Evolutionary conservation across 2,329 filamentous ascomycete species (phyloP), one percentile per base, ranked within the genome.

Genomic region (Fusarium compactum): DNA sequence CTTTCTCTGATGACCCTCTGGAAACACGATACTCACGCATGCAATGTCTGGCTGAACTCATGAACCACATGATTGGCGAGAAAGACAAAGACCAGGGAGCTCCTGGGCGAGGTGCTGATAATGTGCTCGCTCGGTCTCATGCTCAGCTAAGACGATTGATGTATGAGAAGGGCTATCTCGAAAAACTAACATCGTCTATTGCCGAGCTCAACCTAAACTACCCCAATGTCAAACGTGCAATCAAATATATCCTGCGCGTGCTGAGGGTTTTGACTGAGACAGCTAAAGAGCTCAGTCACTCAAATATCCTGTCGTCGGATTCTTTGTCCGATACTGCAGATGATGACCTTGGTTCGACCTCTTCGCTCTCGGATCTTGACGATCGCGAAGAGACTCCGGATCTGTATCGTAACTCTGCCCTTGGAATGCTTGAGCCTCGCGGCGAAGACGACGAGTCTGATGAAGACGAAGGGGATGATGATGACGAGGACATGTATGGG

Each of bases 111-210:
- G 65, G 79, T 74, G 69, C 82, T 57, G 76, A 85, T 71, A 77
- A 78, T 50, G 69, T 79, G 55, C 76, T 83, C 46, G 77, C 79
- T 25, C 83, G 85, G 45, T 95, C 94, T 10, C 92, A 95, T 69
- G 90, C 92, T 74, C 94, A 97, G 76, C 87, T 99, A 72, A 91
- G 93, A 34, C 93, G 94, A 72, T 90, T 98, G 65, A 99, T 99
- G 96, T 98, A 97, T 75, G 96, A 99, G 82, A 99, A 98, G 83
- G 94, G 97, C 59, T 97, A 96, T 78, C 91, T 98, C 66, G 89
- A 92, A 25, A 92, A 95, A 50, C 83, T 99, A 63, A 98, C 96
- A 3, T 89, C 91, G 15, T 97, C 97, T 2, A 95, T 99, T 74
- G 94, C 96, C 20, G 97, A 99, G 75, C 92, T 99, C 64, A 96